phyloP scores from a whole-genome alignment of 495 filamentous ascomycete species.

The Stereocaulon alpinum region DNA sequence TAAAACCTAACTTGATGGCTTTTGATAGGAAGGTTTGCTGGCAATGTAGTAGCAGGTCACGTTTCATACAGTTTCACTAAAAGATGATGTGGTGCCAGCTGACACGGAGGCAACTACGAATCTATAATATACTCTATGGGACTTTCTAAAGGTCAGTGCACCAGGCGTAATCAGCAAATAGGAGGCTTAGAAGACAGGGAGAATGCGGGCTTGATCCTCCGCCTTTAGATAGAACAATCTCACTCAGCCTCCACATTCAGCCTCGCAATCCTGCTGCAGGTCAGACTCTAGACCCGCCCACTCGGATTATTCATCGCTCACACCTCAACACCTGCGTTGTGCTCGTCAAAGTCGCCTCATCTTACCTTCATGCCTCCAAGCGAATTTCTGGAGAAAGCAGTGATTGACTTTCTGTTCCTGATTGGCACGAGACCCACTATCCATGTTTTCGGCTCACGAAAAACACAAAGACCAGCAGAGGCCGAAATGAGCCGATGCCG shows the following conservation, averaged over 20 bases:
- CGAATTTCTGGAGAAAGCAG: background rate
- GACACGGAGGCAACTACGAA: too few species aligned
- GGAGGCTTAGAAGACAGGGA: too few species aligned
- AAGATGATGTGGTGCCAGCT: background rate
- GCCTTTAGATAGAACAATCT: background rate
- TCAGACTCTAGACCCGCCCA: background rate
- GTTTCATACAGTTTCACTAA: background rate
- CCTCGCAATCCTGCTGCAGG: conserved; percentile 2
- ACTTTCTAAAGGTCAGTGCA: too few species aligned
- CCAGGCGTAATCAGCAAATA: too few species aligned
- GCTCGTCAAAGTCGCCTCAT: background rate
- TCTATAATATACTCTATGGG: too few species aligned
- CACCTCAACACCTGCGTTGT: too few species aligned
- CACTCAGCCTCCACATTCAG: conserved; percentile 7
- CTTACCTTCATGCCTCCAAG: background rate
- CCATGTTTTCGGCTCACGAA: background rate
- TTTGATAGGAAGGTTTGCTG: too few species aligned
- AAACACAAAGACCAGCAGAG: background rate
- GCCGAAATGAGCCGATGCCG: conserved; percentile 11
- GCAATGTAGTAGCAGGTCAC: background rate
- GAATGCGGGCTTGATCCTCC: too few species aligned
- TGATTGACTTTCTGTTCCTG: conserved; percentile 8
- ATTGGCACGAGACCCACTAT: conserved; percentile 3
- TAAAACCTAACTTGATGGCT: too few species aligned
- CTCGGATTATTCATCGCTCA: conserved; percentile 1